Base-by-base conservation (phyloP, 2,329 filamentous ascomycete species). In the Alternaria tenuissima region DNA sequence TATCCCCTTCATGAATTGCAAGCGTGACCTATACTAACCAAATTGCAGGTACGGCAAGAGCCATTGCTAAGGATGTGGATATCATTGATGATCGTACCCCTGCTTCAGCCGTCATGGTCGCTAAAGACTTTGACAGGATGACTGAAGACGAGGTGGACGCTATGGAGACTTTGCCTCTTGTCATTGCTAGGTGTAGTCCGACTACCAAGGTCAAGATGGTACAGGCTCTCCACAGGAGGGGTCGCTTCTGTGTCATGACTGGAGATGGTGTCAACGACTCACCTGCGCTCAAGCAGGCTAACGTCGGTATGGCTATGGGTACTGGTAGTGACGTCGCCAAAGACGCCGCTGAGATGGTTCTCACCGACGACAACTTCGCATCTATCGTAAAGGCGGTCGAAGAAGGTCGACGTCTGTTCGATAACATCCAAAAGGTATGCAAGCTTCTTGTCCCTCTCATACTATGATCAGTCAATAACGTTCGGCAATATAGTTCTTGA, bases 201-300 rank as follows among this genome's bases (percentile, higher is more conserved):
- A 77, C 74, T 20, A 82, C 81, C 14, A 83, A 83, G 61, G 79
- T 82, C 43, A 79, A 82, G 55, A 82, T 83, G 80, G 78, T 83
- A 3, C 74, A 81, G 51, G 78, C 78, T 20, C 68, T 80, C 20
- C 77, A 79, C 56, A 63, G 78, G 7, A 65, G 78, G 32, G 71
- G 74, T 18, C 71, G 70, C 22, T 80, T 79, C 64, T 79, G 77
- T 56, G 77, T 78, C 62, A 80, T 80, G 78, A 80, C 81, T n/a
- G 78, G 78, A 18, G 78, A 80, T 38, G 78, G 78, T 52, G 78
- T 80, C 55, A 80, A 80, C 57, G 78, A 80, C 57, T 79, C 78
- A 4, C 78, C 78, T 2, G 77, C 78, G 8, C 59, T 80, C n/a
- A 78, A 79, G 60, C 72, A 76, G 60, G 76, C 78, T n/a, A 73